Base-by-base conservation (phyloP, 257 asterid genomes). In the Thymus mandschuricus region DNA sequence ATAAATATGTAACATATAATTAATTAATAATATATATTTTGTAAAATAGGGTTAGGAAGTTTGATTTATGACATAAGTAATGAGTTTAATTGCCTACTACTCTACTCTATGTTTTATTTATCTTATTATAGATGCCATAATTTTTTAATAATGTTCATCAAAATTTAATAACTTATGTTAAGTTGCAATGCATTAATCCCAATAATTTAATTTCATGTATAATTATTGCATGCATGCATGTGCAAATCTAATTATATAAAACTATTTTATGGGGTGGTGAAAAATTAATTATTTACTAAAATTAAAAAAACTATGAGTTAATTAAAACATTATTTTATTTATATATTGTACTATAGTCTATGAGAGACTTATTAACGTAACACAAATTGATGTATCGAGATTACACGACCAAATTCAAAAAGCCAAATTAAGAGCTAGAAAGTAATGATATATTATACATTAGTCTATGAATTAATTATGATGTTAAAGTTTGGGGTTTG, bases 41-140 rank as follows among this genome's bases (percentile, higher is more conserved):
- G 48, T 49, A 63, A 28, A 28, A 34, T 66, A 60, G 40, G 51
- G 68, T 75, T 51, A 31, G 70, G 68, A 48, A 55, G 40, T 49
- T 75, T 2, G 40, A 56, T 5, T 60, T 66, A 60, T 61, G 49
- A n/a, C 55, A 38, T 38, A 71, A 38, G 1, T 38, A 69, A 28
- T 55, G 61, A 55, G 71, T 6, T 70, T 59, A 33, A 59, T 59
- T 10, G 63, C 34, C 40, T 44, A 44, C 6, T 63, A 45, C 51
- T 44, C 71, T 67, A 70, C 58, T 56, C 50, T 40, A 62, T 30
- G 59, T 13, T 43, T 10, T 11, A 33, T 30, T 35, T 56, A 7
- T 2, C 49, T 38, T 38, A 21, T 38, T 64, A 5, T 64, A 46
- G 59, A n/a, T 49, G 45, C 40, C 34, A 50, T 49, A 48, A 49